Evolutionary conservation across 2,329 filamentous ascomycete genomes (phyloP).

Genomic region (Magnaporthiopsis incrustans): DNA sequence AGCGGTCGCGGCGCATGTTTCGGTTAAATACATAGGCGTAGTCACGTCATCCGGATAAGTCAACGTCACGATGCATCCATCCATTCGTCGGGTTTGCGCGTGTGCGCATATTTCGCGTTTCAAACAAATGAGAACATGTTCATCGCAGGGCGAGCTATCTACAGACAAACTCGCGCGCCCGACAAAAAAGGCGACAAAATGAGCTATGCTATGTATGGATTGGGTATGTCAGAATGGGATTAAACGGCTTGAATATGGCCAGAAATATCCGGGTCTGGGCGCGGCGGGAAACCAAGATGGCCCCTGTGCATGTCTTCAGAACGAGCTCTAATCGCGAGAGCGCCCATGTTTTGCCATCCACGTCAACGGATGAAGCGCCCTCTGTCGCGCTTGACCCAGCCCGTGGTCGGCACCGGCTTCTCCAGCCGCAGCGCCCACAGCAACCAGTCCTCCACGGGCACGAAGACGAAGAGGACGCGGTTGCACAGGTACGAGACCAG

Average conservation of each 20-base stretch:
- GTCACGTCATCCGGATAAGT: neutral
- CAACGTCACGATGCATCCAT: neutral
- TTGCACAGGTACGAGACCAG: conserved; percentile 48
- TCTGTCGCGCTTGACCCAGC: conserved; percentile 11
- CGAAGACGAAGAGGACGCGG: conserved; percentile 46
- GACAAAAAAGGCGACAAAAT: neutral
- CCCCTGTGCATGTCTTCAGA: neutral
- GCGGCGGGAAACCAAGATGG: neutral
- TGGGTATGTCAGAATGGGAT: no score
- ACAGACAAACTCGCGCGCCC: no score
- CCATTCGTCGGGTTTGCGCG: neutral
- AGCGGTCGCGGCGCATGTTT: neutral
- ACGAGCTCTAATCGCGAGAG: neutral
- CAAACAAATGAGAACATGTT: neutral
- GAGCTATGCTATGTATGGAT: neutral
- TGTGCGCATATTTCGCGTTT: neutral
- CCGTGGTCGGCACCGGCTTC: conserved; percentile 50
- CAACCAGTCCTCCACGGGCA: conserved; percentile 58
- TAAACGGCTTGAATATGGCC: no score
- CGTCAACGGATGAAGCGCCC: conserved; percentile 1
- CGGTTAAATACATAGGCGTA: neutral
- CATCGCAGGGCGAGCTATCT: neutral
- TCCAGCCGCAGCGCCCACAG: conserved; percentile 53
- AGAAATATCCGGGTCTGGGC: neutral
- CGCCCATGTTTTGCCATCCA: neutral